phyloP scores from a whole-genome alignment of 2,329 filamentous ascomycete species.

The Fusarium euwallaceae region DNA sequence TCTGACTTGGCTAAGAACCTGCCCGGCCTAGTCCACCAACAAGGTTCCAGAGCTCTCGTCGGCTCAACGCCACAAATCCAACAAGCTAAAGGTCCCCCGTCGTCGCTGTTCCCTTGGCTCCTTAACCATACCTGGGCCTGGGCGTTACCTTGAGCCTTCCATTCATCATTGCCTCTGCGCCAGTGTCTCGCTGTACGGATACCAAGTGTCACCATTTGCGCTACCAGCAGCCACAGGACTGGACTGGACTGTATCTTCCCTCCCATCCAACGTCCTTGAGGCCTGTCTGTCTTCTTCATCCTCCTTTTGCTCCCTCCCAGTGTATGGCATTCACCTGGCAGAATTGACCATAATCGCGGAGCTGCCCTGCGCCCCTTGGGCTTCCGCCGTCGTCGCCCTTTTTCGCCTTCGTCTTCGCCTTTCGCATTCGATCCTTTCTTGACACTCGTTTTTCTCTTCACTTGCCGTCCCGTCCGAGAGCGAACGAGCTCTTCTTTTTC shows the following conservation, averaged over 20 bases:
- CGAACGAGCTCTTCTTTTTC: conserved; percentile 20
- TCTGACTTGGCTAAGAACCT: conserved; percentile 26
- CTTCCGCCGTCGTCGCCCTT: conserved; percentile 12
- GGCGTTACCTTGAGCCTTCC: background rate
- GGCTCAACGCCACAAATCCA: conserved; percentile 46
- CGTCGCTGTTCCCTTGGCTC: background rate
- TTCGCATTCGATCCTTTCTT: conserved; percentile 41
- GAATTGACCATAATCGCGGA: conserved; percentile 23
- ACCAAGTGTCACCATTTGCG: conserved; percentile 15
- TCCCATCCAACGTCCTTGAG: background rate
- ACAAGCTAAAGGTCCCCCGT: conserved; percentile 26
- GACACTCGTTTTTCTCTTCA: conserved; percentile 41
- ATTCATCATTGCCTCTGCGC: background rate
- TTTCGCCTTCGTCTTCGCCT: conserved; percentile 22
- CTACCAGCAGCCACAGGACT: conserved; percentile 6
- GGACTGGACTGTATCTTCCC: conserved; percentile 1
- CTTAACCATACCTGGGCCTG: background rate
- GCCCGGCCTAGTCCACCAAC: conserved; percentile 40
- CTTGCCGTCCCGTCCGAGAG: conserved; percentile 20
- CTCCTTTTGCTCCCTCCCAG: conserved; percentile 9
- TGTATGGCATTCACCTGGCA: conserved; percentile 19
- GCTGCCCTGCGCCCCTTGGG: conserved; percentile 33
- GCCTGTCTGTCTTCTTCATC: conserved; percentile 19
- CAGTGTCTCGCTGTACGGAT: conserved; percentile 18
- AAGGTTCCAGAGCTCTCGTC: conserved; percentile 43